Evolutionary conservation across 768 basidiomycete genomes (phyloP), one percentile per base, ranked within the genome.

Genomic region (Collybia mongolica): DNA sequence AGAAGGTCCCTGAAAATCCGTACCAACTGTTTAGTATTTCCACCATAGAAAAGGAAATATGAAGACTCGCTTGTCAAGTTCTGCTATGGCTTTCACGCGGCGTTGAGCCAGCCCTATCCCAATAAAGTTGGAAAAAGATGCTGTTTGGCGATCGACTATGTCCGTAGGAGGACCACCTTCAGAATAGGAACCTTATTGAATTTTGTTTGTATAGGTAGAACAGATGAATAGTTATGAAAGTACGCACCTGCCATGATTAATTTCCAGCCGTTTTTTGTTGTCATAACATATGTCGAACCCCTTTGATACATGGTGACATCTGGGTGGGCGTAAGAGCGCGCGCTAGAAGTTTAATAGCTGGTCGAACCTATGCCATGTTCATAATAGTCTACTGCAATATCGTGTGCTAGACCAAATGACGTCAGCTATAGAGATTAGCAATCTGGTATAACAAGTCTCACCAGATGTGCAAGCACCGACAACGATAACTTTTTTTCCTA

Each of bases 401-500:
- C 78, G 48, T 77, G 75, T 8, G 70, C 75, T 77, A 48, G 37
- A 17, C n/a, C 6, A 48, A 46, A 12, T 24, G 38, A 46, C 39
- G 14, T 39, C 14, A 44, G 15, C 32, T 73, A 2, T 23, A 2
- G 24, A 2, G 3, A 5, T 14, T 39, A 23, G 17, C 7, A 28
- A 17, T 12, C 14, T 23, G 54, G 5, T 26, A 38, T 56, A 23
- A 11, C 11, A 12, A 14, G 11, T 14, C 11, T 32, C 38, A 72
- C 73, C 72, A 17, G 84, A 84, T 9, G 84, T 86, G 46, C 81
- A 81, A 12, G 86, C 74, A 1, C 88, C 88, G 3, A 90, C 67
- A 2, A 90, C 80, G 3, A 83, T 72, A 0, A 88, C 85, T 59
- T 83, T 90, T 68, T 89, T 89, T 12, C 85, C 88, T 1, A 61